Base-by-base conservation (phyloP, 768 basidiomycete genomes). In the Tephrocybe sp. region DNA sequence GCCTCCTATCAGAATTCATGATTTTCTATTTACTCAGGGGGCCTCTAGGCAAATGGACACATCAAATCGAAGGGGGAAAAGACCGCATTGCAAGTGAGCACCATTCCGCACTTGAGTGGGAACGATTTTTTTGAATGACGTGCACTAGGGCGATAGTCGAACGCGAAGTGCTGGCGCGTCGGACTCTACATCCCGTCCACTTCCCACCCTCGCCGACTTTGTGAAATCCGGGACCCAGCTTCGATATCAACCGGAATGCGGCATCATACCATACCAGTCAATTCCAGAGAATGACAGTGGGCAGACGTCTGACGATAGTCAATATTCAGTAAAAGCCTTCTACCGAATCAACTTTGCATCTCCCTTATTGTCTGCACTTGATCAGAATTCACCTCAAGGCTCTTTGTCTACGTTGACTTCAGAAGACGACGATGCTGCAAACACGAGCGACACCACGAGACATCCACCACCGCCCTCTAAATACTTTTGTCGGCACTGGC, bases 401-500 rank as follows among this genome's bases (percentile, higher is more conserved):
- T 42, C 56, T 21, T 51, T 48, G 6, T 49, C 50, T 41, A 55
- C 59, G 7, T 39, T 39, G 2, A 36, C 40, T 41, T 45, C 44
- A 2, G 50, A 49, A 22, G 54, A 51, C 21, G 27, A 11, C 9
- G 12, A 12, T 18, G n/a, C n/a, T n/a, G n/a, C n/a, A n/a, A 21
- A 16, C n/a, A 23, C 13, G 5, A 39, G 42, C 15, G 34, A 4
- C 10, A n/a, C 12, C 45, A 50, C 16, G 3, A 4, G 41, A 24
- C 43, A 22, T n/a, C 52, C 52, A 3, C 52, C 52, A 16, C 57
- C 57, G 9, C 41, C 19, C 9, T 36, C 10, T 23, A 31, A 13
- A 5, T 36, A 24, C 24, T 48, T 54, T 22, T 58, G 57, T 38
- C 49, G 52, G 25, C 1, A 21, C 9, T 58, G 57, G 57, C 52